Conservation (phyloP, 148 eudicot genomes). For the Rhododendron ferrugineum region DNA sequence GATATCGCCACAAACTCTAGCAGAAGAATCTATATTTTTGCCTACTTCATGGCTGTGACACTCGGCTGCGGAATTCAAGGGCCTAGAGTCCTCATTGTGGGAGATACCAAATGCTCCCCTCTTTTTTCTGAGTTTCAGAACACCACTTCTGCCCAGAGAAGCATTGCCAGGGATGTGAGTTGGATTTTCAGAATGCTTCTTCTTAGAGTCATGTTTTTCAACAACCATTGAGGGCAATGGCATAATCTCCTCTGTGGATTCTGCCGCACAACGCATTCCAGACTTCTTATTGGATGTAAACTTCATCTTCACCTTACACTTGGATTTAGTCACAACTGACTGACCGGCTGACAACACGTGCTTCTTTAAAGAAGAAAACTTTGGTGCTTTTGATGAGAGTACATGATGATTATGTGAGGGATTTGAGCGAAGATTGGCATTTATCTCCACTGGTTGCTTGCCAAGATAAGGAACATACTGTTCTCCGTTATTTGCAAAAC, state of each 20-base stretch:
- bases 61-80: conserved; percentile 10
- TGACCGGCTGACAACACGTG: conserved; percentile 14
- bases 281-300: conserved; percentile 17
- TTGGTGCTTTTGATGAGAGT: conserved; percentile 23
- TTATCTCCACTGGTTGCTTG: conserved; percentile 18
- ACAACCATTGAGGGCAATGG: conserved; percentile 14
- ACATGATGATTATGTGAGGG: conserved; percentile 9
- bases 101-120: conserved; percentile 19
- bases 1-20: background rate
- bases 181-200: conserved; percentile 11
- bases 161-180: conserved; percentile 5
- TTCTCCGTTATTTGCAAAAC: conserved; percentile 8
- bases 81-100: conserved; percentile 10
- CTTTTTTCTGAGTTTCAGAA: conserved; percentile 26
- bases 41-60: conserved; percentile 3
- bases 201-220: conserved; percentile 11
- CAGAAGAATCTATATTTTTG: conserved; percentile 14
- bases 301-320: conserved; percentile 17
- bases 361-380: conserved; percentile 22
- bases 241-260: conserved; percentile 16
- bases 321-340: conserved; percentile 16
- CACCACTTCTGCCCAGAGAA: conserved; percentile 10
- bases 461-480: background rate
- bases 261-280: conserved; percentile 7
- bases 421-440: conserved; percentile 6